A percentile compares a stretch with the other conserved stretches of the same genome.
Evolutionary conservation across 768 basidiomycete genomes (phyloP).

Genomic region (Lactarius pseudohatsudake): DNA sequence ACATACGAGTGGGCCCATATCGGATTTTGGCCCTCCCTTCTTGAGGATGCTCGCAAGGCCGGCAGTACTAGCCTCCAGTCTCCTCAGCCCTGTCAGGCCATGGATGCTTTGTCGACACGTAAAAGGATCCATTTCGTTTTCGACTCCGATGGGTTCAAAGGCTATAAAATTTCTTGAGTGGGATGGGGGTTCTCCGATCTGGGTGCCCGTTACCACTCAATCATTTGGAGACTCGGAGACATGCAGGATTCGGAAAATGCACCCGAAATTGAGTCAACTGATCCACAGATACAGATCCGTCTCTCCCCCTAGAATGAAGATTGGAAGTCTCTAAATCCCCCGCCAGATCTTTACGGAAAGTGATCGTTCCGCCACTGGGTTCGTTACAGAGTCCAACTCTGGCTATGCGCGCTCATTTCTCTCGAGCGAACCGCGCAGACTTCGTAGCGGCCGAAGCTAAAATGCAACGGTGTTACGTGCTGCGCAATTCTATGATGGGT

Average conservation of each 20-base stretch:
- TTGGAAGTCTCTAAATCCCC: background rate
- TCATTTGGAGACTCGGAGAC: background rate
- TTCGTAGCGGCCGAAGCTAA: background rate
- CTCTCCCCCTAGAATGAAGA: background rate
- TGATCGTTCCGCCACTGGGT: background rate
- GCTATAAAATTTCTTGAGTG: background rate
- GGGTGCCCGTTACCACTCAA: background rate
- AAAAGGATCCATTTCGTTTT: background rate
- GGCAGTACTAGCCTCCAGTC: background rate
- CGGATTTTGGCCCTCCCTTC: background rate
- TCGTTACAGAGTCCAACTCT: background rate
- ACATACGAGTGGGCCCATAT: background rate
- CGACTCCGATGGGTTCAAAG: background rate
- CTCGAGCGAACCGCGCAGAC: background rate
- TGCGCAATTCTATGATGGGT: background rate
- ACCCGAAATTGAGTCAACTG: background rate
- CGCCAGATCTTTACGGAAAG: background rate
- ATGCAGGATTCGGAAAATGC: background rate
- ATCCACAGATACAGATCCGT: constrained; percentile 1
- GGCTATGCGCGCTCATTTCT: background rate
- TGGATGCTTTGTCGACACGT: background rate
- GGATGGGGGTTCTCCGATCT: too few species aligned
- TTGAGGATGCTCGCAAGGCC: background rate
- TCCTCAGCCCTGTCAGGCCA: background rate
- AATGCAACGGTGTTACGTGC: background rate